These are phyloP conservation scores for Paxillus rubicundulus DNA, from an alignment of 768 basidiomycete genomes.

Conservation along the genomic window DNA sequence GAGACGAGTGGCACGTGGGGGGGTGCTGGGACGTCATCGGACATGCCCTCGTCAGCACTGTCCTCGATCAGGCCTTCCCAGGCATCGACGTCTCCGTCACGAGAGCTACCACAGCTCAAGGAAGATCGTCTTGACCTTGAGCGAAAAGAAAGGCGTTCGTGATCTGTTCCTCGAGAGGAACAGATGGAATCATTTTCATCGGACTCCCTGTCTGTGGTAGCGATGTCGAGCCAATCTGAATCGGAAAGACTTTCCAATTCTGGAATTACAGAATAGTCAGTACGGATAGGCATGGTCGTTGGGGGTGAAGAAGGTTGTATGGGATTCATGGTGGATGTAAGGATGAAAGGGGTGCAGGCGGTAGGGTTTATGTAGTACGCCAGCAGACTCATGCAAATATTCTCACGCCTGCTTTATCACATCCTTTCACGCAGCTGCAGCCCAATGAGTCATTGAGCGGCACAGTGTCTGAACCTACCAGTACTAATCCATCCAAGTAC, in stretches of 20 bases:
- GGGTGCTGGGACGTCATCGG: conserved; percentile 22
- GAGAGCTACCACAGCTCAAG: conserved; percentile 64
- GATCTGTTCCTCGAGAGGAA: conserved; percentile 57
- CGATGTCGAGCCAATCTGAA: conserved; percentile 82
- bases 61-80: conserved; percentile 80
- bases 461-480: too few relatives aligned
- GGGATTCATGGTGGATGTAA: conserved; percentile 14
- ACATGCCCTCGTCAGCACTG: conserved; percentile 46
- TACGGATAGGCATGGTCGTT: conserved; percentile 31
- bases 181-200: conserved; percentile 70
- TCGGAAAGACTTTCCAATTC: conserved; percentile 70
- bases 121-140: conserved; percentile 69
- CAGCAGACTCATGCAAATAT: conserved; percentile 2
- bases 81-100: conserved; percentile 65
- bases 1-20: conserved; percentile 21
- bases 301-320: conserved; percentile 19
- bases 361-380: conserved; percentile 23
- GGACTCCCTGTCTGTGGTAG: conserved; percentile 60
- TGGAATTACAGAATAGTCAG: conserved; percentile 46
- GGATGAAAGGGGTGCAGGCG: conserved; percentile 27
- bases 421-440: neutral
- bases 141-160: conserved; percentile 47
- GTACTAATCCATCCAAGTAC: too few relatives aligned
- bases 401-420: conserved; percentile 7
- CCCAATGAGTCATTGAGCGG: too few relatives aligned